Evolutionary conservation across 2,329 filamentous ascomycete species (phyloP).

Genomic region (Akanthomyces uredinophilus): DNA sequence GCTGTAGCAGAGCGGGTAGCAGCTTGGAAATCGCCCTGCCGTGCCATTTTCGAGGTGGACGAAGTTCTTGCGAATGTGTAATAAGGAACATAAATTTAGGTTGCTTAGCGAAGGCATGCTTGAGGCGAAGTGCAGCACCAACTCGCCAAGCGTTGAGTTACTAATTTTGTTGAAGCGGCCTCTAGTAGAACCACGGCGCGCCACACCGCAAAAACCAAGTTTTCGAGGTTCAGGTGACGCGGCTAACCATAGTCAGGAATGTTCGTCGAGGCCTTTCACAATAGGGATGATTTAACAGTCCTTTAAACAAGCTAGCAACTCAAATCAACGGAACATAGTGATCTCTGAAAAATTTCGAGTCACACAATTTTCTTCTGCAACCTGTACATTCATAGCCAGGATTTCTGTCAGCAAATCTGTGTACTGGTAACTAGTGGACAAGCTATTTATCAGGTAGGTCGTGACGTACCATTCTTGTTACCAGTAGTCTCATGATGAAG

Average conservation of each 20-base stretch:
- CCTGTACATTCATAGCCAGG: background rate
- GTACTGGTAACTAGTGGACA: too few species aligned
- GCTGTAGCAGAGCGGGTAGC: background rate
- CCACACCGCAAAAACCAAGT: constrained; percentile 16
- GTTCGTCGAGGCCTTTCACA: background rate
- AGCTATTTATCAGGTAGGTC: too few species aligned
- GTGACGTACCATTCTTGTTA: too few species aligned
- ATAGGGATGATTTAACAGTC: background rate
- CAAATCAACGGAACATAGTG: too few species aligned
- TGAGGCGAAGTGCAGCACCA: background rate
- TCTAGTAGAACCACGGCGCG: background rate
- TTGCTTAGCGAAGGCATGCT: background rate
- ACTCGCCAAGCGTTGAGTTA: background rate
- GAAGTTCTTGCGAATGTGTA: background rate
- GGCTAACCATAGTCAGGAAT: background rate
- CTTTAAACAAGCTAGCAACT: too few species aligned
- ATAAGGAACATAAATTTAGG: background rate
- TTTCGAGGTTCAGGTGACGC: constrained; percentile 12
- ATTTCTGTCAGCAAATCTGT: background rate
- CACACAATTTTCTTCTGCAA: background rate
- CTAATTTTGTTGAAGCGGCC: background rate
- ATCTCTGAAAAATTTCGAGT: background rate
- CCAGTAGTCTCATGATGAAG: background rate
- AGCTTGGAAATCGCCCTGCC: background rate
- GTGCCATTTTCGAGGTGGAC: background rate